Percentiles rank a stretch among this genome's conserved stretches.
Conservation (phyloP, 371 early-diverging fungal genomes). For the Basidiobolus heterosporus region DNA sequence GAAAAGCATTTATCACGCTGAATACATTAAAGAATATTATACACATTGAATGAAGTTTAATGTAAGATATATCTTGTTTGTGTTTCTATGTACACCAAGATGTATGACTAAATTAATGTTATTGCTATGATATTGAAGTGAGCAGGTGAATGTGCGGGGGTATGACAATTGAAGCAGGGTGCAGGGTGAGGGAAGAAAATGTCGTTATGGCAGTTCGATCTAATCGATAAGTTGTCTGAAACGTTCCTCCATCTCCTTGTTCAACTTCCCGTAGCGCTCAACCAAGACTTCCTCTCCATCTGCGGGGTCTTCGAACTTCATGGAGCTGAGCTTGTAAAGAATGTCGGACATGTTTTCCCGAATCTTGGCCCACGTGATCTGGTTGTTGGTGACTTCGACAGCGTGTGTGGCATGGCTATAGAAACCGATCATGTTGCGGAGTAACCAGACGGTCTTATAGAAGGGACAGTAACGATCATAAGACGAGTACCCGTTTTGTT, state of each 20-base stretch:
- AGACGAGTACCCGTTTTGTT: slow-evolving; percentile 98
- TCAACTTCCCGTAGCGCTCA: slow-evolving; percentile 68
- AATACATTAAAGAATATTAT: no score
- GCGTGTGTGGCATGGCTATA: slow-evolving; percentile 87
- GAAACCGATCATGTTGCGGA: slow-evolving; percentile 95
- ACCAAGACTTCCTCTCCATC: slow-evolving; percentile 79
- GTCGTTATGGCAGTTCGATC: not conserved
- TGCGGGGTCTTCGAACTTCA: slow-evolving; percentile 98
- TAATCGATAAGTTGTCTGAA: slow-evolving; percentile 68
- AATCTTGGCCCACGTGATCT: slow-evolving; percentile 91
- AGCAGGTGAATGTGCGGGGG: no score
- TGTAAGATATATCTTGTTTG: no score
- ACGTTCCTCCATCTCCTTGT: slow-evolving; percentile 91
- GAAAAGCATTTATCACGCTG: no score
- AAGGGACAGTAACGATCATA: slow-evolving; percentile 99
- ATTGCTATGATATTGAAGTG: no score
- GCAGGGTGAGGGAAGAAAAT: not conserved
- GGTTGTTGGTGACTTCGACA: slow-evolving; percentile 77
- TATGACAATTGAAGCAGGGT: no score
- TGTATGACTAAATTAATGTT: no score
- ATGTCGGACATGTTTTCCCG: slow-evolving; percentile 86
- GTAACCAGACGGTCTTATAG: slow-evolving; percentile 95
- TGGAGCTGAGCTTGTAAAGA: slow-evolving; percentile 90
- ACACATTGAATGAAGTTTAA: no score
- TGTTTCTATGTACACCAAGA: no score